These are phyloP conservation scores for Kodamaea sagamina DNA, from an alignment of 805 yeast genomes.

Conservation along the genomic window DNA sequence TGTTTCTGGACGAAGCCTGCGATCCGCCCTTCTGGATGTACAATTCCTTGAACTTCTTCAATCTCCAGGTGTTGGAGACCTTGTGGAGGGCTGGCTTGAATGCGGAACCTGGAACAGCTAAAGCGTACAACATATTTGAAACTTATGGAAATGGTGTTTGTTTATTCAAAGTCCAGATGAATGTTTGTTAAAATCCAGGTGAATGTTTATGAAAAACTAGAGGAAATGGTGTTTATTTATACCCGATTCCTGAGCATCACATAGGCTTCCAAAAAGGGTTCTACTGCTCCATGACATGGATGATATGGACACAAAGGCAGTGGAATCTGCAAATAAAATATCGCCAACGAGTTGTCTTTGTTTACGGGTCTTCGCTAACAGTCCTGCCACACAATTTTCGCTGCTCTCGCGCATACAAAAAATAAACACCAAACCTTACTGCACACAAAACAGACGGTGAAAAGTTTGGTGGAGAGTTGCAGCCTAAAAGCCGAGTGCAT, in stretches of 20 bases:
- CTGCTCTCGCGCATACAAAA: background rate
- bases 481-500: too few species aligned
- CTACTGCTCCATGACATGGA: background rate
- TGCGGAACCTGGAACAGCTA: slow-evolving; percentile 40
- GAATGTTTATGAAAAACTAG: background rate
- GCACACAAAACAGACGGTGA: too few species aligned
- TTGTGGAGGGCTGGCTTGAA: slow-evolving; percentile 38
- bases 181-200: too few species aligned
- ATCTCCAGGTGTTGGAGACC: slow-evolving; percentile 38
- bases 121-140: slow-evolving; percentile 27
- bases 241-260: background rate
- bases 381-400: slow-evolving; percentile 1
- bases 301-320: background rate
- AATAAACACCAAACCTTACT: slow-evolving; percentile 1
- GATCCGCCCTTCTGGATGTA: slow-evolving; percentile 28
- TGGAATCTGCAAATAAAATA: slow-evolving; percentile 2
- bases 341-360: background rate
- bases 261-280: slow-evolving; percentile 3
- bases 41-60: slow-evolving; percentile 36
- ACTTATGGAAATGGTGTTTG: background rate
- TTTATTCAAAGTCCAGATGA: too few species aligned
- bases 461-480: too few species aligned
- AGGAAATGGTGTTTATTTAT: slow-evolving; percentile 4
- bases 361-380: background rate
- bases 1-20: slow-evolving; percentile 17